phyloP scores from a whole-genome alignment of 2,329 filamentous ascomycete genomes.

The Bipolaris oryzae region DNA sequence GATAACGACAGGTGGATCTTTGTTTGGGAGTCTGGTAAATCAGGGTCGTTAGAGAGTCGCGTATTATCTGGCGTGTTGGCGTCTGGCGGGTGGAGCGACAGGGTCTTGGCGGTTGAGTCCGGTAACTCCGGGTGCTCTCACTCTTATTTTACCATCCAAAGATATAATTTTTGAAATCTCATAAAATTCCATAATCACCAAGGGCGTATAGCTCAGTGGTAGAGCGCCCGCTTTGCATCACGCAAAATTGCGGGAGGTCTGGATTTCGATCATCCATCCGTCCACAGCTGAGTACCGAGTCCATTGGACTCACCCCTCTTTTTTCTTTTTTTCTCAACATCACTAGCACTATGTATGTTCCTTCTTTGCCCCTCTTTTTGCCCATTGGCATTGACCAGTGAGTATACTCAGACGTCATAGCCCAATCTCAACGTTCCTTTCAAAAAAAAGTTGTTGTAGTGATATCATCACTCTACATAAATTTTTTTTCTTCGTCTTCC shows the following conservation, averaged over 20 bases:
- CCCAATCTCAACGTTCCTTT: too few species aligned
- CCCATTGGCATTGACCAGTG: neutral
- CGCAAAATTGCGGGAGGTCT: conserved; percentile 35
- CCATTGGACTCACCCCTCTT: neutral
- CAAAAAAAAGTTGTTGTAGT: too few species aligned
- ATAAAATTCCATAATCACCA: neutral
- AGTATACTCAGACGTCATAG: too few species aligned
- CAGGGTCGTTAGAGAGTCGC: neutral
- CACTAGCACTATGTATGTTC: neutral
- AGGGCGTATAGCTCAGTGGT: conserved; percentile 45
- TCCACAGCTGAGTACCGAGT: conserved; percentile 4
- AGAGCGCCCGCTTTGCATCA: conserved; percentile 46
- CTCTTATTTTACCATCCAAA: too few species aligned
- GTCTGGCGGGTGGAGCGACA: conserved; percentile 4
- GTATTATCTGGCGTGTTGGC: neutral
- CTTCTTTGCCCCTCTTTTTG: neutral
- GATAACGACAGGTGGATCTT: neutral
- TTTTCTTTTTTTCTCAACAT: neutral
- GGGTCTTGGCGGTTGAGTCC: conserved; percentile 10
- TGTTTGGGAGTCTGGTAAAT: neutral
- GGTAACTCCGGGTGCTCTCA: neutral
- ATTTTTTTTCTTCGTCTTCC: too few species aligned
- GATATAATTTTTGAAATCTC: too few species aligned
- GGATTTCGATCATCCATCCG: conserved; percentile 36
- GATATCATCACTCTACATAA: too few species aligned